Evolutionary conservation across 2,329 filamentous ascomycete species (phyloP).

Genomic region (Bimuria novae-zelandiae): DNA sequence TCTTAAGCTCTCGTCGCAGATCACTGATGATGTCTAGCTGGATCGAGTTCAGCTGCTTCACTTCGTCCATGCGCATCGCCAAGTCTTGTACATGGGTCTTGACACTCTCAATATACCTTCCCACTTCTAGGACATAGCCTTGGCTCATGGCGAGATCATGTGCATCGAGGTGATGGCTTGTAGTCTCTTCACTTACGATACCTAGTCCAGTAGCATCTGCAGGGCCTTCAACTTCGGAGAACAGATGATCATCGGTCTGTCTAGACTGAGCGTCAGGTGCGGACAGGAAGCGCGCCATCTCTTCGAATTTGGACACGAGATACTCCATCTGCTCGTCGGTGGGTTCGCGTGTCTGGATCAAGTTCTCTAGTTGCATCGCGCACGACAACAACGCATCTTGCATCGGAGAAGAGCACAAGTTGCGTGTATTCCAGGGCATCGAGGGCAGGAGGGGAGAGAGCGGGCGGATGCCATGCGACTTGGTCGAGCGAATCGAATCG

Average conservation of each 20-base stretch:
- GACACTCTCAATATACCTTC: slow-evolving; percentile 33
- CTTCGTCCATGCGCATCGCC: slow-evolving; percentile 37
- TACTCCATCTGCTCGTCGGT: slow-evolving; percentile 43
- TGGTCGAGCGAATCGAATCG: slow-evolving; percentile 32
- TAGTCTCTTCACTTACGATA: not conserved
- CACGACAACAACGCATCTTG: slow-evolving; percentile 40
- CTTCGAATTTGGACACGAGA: slow-evolving; percentile 38
- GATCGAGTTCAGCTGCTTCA: slow-evolving; percentile 39
- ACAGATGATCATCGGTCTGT: slow-evolving; percentile 25
- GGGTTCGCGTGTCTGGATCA: slow-evolving; percentile 36
- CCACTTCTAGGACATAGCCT: slow-evolving; percentile 33
- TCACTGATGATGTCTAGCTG: slow-evolving; percentile 39
- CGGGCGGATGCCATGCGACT: slow-evolving; percentile 15
- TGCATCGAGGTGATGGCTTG: slow-evolving; percentile 9
- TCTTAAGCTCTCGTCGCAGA: slow-evolving; percentile 29
- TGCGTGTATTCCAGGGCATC: slow-evolving; percentile 30
- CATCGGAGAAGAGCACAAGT: slow-evolving; percentile 29
- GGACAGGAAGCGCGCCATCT: slow-evolving; percentile 36
- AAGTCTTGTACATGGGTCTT: slow-evolving; percentile 31
- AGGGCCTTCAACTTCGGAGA: slow-evolving; percentile 17
- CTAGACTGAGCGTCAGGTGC: slow-evolving; percentile 30
- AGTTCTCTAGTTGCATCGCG: slow-evolving; percentile 35
- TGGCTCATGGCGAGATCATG: slow-evolving; percentile 11
- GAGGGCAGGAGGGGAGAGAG: slow-evolving; percentile 21
- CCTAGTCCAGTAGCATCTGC: slow-evolving; percentile 6